Base-by-base conservation (phyloP, 2,329 filamentous ascomycete species). In the Cytospora chrysosperma region DNA sequence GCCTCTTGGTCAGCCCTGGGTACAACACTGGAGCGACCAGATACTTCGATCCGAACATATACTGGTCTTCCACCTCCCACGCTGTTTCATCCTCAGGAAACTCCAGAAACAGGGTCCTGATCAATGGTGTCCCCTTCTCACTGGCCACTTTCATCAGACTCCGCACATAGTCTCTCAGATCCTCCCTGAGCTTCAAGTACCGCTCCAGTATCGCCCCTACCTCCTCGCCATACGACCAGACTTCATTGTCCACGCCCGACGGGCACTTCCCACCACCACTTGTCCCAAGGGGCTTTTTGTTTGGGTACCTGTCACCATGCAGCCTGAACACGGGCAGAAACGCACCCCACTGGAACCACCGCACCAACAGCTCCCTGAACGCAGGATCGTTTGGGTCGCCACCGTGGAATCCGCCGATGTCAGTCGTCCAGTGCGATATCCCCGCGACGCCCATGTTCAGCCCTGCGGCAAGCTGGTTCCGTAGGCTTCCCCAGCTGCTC, bases 341-440 rank as follows among this genome's bases (percentile, higher is more conserved):
- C 0, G 85, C 76, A 0, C 83, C 87, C 85, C 86, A 90, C 69
- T 89, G 87, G 72, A 90, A 90, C 88, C 87, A 90, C 2, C 88
- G 76, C 1, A 86, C 82, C 63, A 89, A 85, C 0, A 90, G 74
- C 69, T 90, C 87, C 9, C 85, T 78, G 72, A 89, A 90, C 0
- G 69, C 76, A 1, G 76, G 73, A 54, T 87, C 81, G 1, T 76
- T 72, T 0, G 86, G 84, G 65, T 87, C 79, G 0, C 87, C 87
- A 6, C 87, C 87, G 69, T 89, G 87, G 69, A 90, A 90, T 0
- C 88, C 88, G 1, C 88, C 87, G 59, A 90, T 89, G 68, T 90
- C 87, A 0, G 87, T 90, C 0, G 87, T 90, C 85, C 85, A 90
- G 86, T 86, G 89, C 0, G 85, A 81, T 12, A 89, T 79, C 0